Percentiles rank a stretch among this genome's conserved stretches.
Evolutionary conservation across 140 eudicot genomes (phyloP).

Genomic region (Erigeron philadelphicus): DNA sequence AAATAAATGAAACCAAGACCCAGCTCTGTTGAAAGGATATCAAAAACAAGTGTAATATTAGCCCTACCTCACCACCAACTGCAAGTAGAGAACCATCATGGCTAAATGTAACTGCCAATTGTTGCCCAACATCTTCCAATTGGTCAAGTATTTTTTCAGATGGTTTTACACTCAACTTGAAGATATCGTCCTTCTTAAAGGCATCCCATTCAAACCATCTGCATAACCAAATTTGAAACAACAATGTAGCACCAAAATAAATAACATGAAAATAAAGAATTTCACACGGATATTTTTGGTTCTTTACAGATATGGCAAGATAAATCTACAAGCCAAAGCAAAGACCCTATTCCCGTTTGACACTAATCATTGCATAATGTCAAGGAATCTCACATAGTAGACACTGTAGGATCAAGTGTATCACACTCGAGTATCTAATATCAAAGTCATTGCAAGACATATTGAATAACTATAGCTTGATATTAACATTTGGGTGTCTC

Average conservation of each 20-base stretch:
- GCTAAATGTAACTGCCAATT: conserved; percentile 63
- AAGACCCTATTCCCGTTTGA: neutral
- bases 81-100: conserved; percentile 82
- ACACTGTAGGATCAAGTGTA: neutral
- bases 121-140: conserved; percentile 76
- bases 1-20: too few relatives aligned
- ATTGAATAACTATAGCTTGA: neutral
- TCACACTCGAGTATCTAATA: neutral
- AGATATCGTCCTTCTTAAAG: conserved; percentile 20
- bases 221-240: conserved; percentile 1
- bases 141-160: conserved; percentile 56
- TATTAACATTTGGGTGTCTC: neutral
- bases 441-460: neutral
- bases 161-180: conserved; percentile 38
- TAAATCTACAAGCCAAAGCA: neutral
- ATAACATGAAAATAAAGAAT: neutral
- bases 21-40: neutral
- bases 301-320: too few relatives aligned
- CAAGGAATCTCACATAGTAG: conserved; percentile 6
- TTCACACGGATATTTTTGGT: too few relatives aligned
- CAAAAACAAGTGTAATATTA: neutral
- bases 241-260: neutral
- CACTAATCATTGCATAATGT: neutral
- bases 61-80: conserved; percentile 78
- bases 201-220: conserved; percentile 75